phyloP scores from a whole-genome alignment of 768 basidiomycete genomes.

The Mycena crocata region DNA sequence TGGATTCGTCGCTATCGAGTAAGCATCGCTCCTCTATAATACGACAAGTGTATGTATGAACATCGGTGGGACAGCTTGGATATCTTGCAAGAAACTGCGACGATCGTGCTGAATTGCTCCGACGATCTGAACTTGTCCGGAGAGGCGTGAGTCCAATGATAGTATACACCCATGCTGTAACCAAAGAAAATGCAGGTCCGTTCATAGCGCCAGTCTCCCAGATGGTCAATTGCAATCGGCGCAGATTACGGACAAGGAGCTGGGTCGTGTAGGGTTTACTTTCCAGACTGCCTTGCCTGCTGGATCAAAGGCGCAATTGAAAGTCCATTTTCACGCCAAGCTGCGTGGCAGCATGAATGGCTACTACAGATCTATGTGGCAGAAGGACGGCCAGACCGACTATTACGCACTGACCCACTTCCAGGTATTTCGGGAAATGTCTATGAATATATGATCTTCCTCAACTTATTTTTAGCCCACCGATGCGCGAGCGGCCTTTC shows the following conservation, averaged over 20 bases:
- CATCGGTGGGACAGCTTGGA: slow-evolving; percentile 61
- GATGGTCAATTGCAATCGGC: slow-evolving; percentile 57
- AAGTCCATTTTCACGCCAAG: slow-evolving; percentile 72
- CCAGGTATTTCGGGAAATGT: slow-evolving; percentile 58
- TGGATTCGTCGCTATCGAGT: slow-evolving; percentile 82
- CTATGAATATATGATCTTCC: background rate
- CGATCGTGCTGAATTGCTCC: slow-evolving; percentile 71
- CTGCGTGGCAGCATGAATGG: slow-evolving; percentile 83
- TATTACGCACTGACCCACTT: slow-evolving; percentile 91
- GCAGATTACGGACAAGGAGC: slow-evolving; percentile 64
- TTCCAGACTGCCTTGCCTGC: slow-evolving; percentile 69
- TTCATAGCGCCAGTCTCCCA: slow-evolving; percentile 65
- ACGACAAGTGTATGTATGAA: slow-evolving; percentile 5
- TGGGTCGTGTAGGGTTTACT: slow-evolving; percentile 73
- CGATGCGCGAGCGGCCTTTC: slow-evolving; percentile 84
- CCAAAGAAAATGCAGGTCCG: background rate
- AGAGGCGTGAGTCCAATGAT: slow-evolving; percentile 46
- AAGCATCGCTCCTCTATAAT: slow-evolving; percentile 36
- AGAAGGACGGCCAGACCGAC: slow-evolving; percentile 71
- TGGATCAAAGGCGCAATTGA: slow-evolving; percentile 77
- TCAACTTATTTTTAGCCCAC: slow-evolving; percentile 67
- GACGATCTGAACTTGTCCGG: slow-evolving; percentile 69
- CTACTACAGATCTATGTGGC: slow-evolving; percentile 80
- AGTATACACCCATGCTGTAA: background rate
- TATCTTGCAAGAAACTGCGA: slow-evolving; percentile 68